These are phyloP conservation scores for Botryotinia globosa DNA, from an alignment of 2,329 filamentous ascomycete species.

Conservation along the genomic window DNA sequence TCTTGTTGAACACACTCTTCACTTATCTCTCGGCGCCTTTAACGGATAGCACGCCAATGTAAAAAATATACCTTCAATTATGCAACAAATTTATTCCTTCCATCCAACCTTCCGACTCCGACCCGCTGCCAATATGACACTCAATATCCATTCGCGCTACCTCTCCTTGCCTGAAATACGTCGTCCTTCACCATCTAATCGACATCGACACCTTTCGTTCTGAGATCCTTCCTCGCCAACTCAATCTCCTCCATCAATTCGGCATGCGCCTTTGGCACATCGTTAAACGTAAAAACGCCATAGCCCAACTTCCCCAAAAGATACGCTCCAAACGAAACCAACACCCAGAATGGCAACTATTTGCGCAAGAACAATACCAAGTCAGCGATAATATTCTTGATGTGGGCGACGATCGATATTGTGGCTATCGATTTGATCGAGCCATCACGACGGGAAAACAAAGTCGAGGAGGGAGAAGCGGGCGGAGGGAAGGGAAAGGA, in stretches of 20 bases:
- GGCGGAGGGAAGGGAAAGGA: conserved; percentile 20
- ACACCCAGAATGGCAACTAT: conserved; percentile 87
- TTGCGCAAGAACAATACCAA: conserved; percentile 17
- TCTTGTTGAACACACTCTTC: not conserved
- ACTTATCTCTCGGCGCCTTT: not conserved
- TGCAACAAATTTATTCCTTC: conserved; percentile 12
- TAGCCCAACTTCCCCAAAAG: conserved; percentile 88
- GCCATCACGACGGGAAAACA: conserved; percentile 16
- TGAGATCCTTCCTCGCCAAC: conserved; percentile 70
- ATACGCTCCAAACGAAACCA: conserved; percentile 88
- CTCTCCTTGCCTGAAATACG: not conserved
- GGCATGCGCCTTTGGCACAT: conserved; percentile 84
- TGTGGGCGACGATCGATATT: conserved; percentile 16
- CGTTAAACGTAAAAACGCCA: conserved; percentile 95
- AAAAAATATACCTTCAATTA: conserved; percentile 12
- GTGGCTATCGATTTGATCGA: conserved; percentile 12
- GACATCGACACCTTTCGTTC: conserved; percentile 66
- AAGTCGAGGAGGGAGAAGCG: conserved; percentile 11
- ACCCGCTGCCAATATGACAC: not conserved
- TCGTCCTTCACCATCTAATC: conserved; percentile 29
- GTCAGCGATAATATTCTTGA: conserved; percentile 19
- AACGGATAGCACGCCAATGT: not conserved
- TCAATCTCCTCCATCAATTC: conserved; percentile 86
- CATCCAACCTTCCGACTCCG: not conserved
- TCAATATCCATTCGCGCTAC: not conserved